These are phyloP conservation scores for Paralagenidium karlingii DNA, from an alignment of 352 stramenopile genomes.

Conservation along the genomic window DNA sequence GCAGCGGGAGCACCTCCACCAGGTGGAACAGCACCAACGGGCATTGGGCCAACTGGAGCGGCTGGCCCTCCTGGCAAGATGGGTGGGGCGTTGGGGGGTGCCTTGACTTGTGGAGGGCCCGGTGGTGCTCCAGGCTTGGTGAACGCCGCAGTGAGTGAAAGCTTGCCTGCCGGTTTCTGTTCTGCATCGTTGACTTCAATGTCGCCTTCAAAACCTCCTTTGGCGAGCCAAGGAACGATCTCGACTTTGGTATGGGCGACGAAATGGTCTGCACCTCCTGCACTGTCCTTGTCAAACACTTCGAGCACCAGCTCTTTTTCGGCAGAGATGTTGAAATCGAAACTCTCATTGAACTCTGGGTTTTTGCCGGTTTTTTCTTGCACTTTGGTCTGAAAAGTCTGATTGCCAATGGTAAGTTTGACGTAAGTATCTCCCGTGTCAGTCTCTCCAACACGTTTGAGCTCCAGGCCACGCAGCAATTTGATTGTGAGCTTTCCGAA, in stretches of 20 bases:
- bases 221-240: slow-evolving; percentile 89
- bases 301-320: slow-evolving; percentile 91
- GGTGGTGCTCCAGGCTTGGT: slow-evolving; percentile 36
- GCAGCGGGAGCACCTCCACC: slow-evolving; percentile 30
- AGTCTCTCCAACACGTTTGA: slow-evolving; percentile 89
- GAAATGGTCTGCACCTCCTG: slow-evolving; percentile 87
- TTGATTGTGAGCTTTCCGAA: slow-evolving; percentile 89
- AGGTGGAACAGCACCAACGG: too few relatives aligned
- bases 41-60: too few relatives aligned
- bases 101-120: slow-evolving; percentile 28
- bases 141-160: slow-evolving; percentile 83
- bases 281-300: slow-evolving; percentile 85
- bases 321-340: slow-evolving; percentile 92
- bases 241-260: slow-evolving; percentile 86
- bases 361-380: slow-evolving; percentile 88
- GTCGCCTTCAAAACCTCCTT: slow-evolving; percentile 87
- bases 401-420: slow-evolving; percentile 84
- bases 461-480: slow-evolving; percentile 81
- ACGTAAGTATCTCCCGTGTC: slow-evolving; percentile 90
- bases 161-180: slow-evolving; percentile 61
- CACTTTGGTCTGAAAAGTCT: slow-evolving; percentile 62
- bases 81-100: slow-evolving; percentile 35
- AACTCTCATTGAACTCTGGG: slow-evolving; percentile 89
- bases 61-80: slow-evolving; percentile 51
- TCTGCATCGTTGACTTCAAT: slow-evolving; percentile 80